Conservation (phyloP, 352 stramenopile species). For the Phytophthora nicotianae region DNA sequence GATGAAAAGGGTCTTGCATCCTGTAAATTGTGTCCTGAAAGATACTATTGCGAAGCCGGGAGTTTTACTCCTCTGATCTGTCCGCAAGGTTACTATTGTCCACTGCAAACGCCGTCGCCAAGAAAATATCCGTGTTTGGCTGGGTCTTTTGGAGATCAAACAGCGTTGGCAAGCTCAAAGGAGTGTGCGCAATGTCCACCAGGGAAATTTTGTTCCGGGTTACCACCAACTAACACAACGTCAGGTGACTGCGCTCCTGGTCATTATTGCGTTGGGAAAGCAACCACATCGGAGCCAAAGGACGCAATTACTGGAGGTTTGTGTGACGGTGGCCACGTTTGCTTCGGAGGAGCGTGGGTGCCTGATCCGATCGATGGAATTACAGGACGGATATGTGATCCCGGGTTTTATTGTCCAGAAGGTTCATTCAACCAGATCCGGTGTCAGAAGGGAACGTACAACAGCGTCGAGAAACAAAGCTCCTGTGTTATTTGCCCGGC, state of each 20-base stretch:
- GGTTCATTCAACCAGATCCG: slow-evolving; percentile 56
- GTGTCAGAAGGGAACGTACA: slow-evolving; percentile 78
- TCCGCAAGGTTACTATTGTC: slow-evolving; percentile 82
- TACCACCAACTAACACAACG: slow-evolving; percentile 48
- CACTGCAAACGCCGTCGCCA: slow-evolving; percentile 42
- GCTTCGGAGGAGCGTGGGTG: slow-evolving; percentile 59
- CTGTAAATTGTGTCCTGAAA: slow-evolving; percentile 79
- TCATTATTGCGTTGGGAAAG: slow-evolving; percentile 67
- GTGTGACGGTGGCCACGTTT: slow-evolving; percentile 65
- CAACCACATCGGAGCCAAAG: slow-evolving; percentile 40
- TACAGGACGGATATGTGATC: slow-evolving; percentile 60
- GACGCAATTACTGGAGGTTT: slow-evolving; percentile 54
- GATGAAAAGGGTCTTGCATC: slow-evolving; percentile 52
- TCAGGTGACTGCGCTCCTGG: slow-evolving; percentile 70
- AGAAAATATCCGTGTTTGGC: slow-evolving; percentile 62
- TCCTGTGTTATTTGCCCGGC: slow-evolving; percentile 56
- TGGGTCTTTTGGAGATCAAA: slow-evolving; percentile 64
- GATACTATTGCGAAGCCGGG: slow-evolving; percentile 69
- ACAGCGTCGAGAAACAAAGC: slow-evolving; percentile 51
- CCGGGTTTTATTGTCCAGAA: slow-evolving; percentile 71
- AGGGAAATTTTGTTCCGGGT: slow-evolving; percentile 84
- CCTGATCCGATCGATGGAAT: slow-evolving; percentile 54
- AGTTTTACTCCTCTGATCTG: slow-evolving; percentile 55
- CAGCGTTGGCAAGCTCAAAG: slow-evolving; percentile 35
- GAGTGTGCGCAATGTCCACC: slow-evolving; percentile 64